These are phyloP conservation scores for Alternaria burnsii DNA, from an alignment of 2,329 filamentous ascomycete genomes.

Conservation along the genomic window DNA sequence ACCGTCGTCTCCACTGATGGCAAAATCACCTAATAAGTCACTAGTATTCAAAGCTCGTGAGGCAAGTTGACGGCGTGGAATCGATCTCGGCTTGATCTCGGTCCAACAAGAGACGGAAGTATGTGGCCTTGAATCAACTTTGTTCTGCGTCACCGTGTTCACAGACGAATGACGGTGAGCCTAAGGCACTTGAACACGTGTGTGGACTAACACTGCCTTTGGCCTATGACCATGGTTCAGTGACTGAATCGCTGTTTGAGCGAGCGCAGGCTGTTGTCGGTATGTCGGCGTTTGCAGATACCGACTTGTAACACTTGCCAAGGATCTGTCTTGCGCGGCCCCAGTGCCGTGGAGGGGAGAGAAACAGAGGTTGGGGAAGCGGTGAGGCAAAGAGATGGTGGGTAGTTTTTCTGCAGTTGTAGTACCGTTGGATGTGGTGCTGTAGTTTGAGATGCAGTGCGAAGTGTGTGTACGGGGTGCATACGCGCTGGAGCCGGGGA, in stretches of 20 bases:
- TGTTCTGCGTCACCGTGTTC: background rate
- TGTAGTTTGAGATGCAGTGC: slow-evolving; percentile 1
- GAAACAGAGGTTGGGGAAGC: background rate
- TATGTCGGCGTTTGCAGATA: slow-evolving; percentile 13
- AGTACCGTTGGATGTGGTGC: background rate
- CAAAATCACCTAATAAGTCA: background rate
- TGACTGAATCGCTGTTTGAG: background rate
- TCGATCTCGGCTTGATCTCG: background rate
- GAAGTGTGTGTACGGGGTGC: background rate
- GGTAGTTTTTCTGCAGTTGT: background rate
- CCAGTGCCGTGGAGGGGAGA: background rate
- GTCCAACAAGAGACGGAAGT: background rate
- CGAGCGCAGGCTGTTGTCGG: slow-evolving; percentile 12
- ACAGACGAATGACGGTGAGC: background rate
- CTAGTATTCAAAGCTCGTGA: background rate
- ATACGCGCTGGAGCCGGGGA: background rate
- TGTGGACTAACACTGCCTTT: background rate
- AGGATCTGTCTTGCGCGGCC: slow-evolving; percentile 2
- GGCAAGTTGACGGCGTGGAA: slow-evolving; percentile 2
- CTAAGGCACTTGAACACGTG: background rate
- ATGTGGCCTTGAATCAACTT: background rate
- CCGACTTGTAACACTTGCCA: slow-evolving; percentile 16
- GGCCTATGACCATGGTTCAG: slow-evolving; percentile 1
- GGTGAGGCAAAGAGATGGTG: slow-evolving; percentile 7
- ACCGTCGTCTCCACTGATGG: background rate